Percentiles rank a stretch among this genome's conserved stretches.
phyloP scores from a whole-genome alignment of 768 basidiomycete species.

The Tricholoma terreum region DNA sequence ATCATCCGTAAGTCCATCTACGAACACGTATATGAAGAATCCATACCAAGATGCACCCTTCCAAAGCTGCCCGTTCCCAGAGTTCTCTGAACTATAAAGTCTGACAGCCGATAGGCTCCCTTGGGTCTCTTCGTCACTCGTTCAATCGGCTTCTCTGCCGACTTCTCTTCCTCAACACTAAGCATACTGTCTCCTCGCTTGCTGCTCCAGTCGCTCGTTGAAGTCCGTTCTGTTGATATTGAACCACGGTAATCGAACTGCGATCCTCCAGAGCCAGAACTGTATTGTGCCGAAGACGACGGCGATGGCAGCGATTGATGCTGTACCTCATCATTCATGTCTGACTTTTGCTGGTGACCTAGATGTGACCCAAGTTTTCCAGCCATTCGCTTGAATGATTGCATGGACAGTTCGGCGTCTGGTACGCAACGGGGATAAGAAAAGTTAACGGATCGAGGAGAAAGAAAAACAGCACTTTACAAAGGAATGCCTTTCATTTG shows the following conservation, averaged over 20 bases:
- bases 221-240: conserved; percentile 67
- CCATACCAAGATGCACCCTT: conserved; percentile 82
- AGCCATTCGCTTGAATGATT: conserved; percentile 49
- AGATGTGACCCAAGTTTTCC: conserved; percentile 43
- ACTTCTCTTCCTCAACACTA: conserved; percentile 29
- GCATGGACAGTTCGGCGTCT: conserved; percentile 9
- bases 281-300: conserved; percentile 30
- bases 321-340: conserved; percentile 19
- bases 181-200: conserved; percentile 37
- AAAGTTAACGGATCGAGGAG: conserved; percentile 7
- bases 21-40: conserved; percentile 5
- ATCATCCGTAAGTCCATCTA: conserved; percentile 5
- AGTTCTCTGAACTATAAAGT: conserved; percentile 80
- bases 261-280: conserved; percentile 25
- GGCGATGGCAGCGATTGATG: conserved; percentile 24
- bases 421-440: conserved; percentile 5
- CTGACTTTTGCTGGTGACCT: conserved; percentile 27
- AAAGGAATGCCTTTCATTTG: conserved; percentile 13
- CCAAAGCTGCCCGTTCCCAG: conserved; percentile 97
- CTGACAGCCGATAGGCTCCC: conserved; percentile 66
- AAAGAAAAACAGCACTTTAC: conserved; percentile 5
- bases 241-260: conserved; percentile 60
- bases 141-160: conserved; percentile 14
- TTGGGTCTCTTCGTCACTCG: conserved; percentile 46
- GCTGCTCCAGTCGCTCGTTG: conserved; percentile 46